phyloP scores from a whole-genome alignment of 2,329 filamentous ascomycete genomes.

The Ophiostoma pallidulum region DNA sequence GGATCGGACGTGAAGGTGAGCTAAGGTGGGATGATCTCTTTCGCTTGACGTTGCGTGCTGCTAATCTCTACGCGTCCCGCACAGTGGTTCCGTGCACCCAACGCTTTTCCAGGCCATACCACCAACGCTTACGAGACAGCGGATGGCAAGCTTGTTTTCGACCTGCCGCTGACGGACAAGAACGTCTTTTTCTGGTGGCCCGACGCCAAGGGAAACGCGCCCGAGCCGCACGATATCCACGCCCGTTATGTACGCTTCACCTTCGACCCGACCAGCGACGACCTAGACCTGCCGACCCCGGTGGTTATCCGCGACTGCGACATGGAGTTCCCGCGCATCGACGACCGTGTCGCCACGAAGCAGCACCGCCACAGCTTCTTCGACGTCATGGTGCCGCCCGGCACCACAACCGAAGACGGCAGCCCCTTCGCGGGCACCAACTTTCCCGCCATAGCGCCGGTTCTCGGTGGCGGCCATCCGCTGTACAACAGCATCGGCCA shows the following conservation, averaged over 20 bases:
- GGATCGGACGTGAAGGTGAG: too few species aligned
- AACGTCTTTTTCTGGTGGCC: too few species aligned
- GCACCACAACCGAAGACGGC: too few species aligned
- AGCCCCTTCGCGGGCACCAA: conserved; percentile 22
- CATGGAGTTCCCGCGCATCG: conserved; percentile 30
- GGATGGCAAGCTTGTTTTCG: too few species aligned
- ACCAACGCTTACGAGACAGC: too few species aligned
- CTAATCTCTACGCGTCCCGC: too few species aligned
- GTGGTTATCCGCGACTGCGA: conserved; percentile 20
- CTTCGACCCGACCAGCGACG: conserved; percentile 26
- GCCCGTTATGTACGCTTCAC: conserved; percentile 34
- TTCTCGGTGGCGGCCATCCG: conserved; percentile 22
- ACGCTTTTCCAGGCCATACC: too few species aligned
- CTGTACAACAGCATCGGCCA: conserved; percentile 29
- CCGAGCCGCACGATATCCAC: conserved; percentile 29
- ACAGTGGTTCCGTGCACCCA: too few species aligned
- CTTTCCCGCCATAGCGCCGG: conserved; percentile 20
- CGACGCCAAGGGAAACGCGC: conserved; percentile 20
- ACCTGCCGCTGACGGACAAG: conserved; percentile 28
- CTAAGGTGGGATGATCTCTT: too few species aligned
- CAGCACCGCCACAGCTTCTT: conserved; percentile 21
- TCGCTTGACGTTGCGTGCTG: too few species aligned
- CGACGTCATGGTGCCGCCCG: conserved; percentile 23
- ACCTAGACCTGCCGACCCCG: conserved; percentile 23
- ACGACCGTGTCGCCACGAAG: conserved; percentile 29